Evolutionary conservation across 2,329 filamentous ascomycete species (phyloP), one percentile per base, ranked within the genome.

Genomic region (Alternaria brassicicola): DNA sequence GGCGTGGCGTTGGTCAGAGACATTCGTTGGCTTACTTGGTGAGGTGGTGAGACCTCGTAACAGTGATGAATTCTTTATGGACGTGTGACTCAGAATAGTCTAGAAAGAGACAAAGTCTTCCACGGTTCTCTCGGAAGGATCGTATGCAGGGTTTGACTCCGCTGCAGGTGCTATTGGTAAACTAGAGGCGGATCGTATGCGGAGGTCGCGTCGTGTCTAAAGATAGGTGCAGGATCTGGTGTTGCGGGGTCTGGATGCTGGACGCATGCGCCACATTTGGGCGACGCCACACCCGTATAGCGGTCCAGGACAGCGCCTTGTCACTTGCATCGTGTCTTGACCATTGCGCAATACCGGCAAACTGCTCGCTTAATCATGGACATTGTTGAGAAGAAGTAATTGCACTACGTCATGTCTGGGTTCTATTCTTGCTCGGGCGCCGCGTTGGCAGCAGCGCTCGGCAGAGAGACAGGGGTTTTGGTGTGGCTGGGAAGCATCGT

Each of bases 1-100:
- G 94, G 91, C 30, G 89, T 89, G 52, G 90, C 91, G 77, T 91
- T 93, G 47, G 93, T 97, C 58, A 97, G 84, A 66, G 94, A 97
- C 95, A 98, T 66, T 47, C 26, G 45, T 61, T 57, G 62, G 55
- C 55, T 64, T 69, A 63, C 62, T 54, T 61, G 38, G 51, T 45
- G 33, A 49, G 47, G 38, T 52, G 56, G 65, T 63, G 48, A 51
- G 48, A 51, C 35, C n/a, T 51, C 17, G 36, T 41, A 51, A 51
- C 26, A 33, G 12, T 26, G 48, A 42, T 51, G 31, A 51, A 41
- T 42, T 42, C 30, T 35, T 51, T 26, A 41, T 19, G 48, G 17
- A 41, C 35, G 35, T 41, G 48, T 41, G 43, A 47, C 43, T 47
- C 43, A 47, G 43, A 47, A 31, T 12, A 4, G 43, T 2, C 43